Percentiles rank a stretch among this genome's conserved stretches.
Evolutionary conservation across 345 rosid genomes (phyloP).

Genomic region (Salix udensis): DNA sequence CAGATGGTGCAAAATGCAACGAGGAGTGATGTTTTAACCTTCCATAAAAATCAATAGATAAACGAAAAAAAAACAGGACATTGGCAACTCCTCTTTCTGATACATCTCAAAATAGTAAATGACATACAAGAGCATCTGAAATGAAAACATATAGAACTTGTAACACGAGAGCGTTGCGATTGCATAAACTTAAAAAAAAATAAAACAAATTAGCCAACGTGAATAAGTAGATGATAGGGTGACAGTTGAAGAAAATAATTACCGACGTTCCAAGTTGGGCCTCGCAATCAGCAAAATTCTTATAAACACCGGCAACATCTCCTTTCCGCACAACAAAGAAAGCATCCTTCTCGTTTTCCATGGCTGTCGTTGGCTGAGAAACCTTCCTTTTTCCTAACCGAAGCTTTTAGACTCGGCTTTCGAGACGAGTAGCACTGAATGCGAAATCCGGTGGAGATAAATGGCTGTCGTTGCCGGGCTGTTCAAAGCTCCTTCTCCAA

Average conservation of each 20-base stretch:
- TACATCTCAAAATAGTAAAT: not conserved
- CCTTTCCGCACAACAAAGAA: slow-evolving; percentile 88
- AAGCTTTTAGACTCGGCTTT: slow-evolving; percentile 23
- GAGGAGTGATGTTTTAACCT: not conserved
- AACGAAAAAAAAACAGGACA: not conserved
- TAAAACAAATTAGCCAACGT: not conserved
- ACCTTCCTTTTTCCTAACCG: slow-evolving; percentile 25
- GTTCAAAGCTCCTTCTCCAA: slow-evolving; percentile 22
- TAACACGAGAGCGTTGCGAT: not conserved
- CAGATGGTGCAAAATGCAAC: not conserved
- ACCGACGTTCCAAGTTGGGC: slow-evolving; percentile 91
- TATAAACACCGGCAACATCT: slow-evolving; percentile 70
- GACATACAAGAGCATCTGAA: not conserved
- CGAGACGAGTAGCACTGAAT: slow-evolving; percentile 49
- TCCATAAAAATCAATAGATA: not conserved
- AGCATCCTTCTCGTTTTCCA: slow-evolving; percentile 54
- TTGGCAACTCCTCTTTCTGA: not conserved
- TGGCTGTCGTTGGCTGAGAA: slow-evolving; percentile 18
- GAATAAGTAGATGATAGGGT: not conserved
- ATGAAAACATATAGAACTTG: not conserved
- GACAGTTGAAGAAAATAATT: slow-evolving; percentile 6
- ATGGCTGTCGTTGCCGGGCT: slow-evolving; percentile 15
- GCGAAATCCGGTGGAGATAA: slow-evolving; percentile 25
- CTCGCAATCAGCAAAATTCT: slow-evolving; percentile 61
- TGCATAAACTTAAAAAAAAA: not conserved